Percentiles rank a stretch among this genome's conserved stretches.
Conservation (phyloP, 164 flowering plant species). For the Magnolia officinalis region DNA sequence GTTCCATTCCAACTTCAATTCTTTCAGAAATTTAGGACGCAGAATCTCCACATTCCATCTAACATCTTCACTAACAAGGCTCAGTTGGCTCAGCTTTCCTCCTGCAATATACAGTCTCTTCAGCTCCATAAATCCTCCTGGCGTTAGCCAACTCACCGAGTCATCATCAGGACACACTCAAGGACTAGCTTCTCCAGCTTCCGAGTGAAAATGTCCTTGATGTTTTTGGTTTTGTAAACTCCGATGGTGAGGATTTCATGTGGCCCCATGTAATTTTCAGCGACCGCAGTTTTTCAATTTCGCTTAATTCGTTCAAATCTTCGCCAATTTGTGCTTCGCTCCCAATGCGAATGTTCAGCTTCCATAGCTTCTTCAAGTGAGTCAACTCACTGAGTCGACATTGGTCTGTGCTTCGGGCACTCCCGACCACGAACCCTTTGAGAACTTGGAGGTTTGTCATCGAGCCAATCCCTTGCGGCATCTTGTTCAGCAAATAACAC, state of each 20-base stretch:
- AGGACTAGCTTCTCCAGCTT: conserved; percentile 35
- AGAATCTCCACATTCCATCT: conserved; percentile 21
- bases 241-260: no score
- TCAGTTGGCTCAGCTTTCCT: conserved; percentile 22
- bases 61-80: background rate
- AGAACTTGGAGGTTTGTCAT: conserved; percentile 38
- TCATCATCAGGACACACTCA: conserved; percentile 17
- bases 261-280: no score
- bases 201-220: background rate
- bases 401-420: background rate
- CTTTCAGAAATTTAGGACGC: conserved; percentile 28
- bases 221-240: background rate
- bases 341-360: conserved; percentile 26
- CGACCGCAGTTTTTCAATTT: no score
- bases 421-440: conserved; percentile 39
- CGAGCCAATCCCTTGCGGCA: conserved; percentile 31
- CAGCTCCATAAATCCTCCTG: background rate
- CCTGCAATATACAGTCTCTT: conserved; percentile 39
- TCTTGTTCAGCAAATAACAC: conserved; percentile 27
- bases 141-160: conserved; percentile 27
- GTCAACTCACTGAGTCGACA: conserved; percentile 26
- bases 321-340: background rate
- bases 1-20: conserved; percentile 9
- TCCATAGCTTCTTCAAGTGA: conserved; percentile 22
- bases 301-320: no score